phyloP scores from a whole-genome alignment of 176 grass and related monocot genomes.

The Carex myosuroides region DNA sequence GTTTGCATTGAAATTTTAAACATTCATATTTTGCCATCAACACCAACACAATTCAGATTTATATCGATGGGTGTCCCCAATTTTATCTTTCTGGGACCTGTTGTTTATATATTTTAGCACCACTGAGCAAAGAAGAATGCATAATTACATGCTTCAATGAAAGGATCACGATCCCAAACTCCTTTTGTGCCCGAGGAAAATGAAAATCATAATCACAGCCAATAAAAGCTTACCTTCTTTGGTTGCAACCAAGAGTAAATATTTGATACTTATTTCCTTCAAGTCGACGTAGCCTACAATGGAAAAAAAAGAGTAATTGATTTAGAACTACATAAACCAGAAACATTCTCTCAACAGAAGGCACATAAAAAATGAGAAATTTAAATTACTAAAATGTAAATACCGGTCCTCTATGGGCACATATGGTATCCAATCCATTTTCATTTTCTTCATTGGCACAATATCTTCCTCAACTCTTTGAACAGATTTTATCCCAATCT shows the following conservation, averaged over 20 bases:
- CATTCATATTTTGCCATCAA: neutral
- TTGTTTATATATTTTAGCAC: neutral
- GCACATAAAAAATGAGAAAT: slow-evolving; percentile 12
- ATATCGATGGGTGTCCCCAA: neutral
- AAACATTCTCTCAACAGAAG: neutral
- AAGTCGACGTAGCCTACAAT: slow-evolving; percentile 45
- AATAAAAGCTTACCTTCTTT: slow-evolving; percentile 61
- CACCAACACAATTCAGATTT: neutral
- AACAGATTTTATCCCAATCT: slow-evolving; percentile 87
- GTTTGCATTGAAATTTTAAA: neutral
- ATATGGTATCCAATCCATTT: slow-evolving; percentile 97
- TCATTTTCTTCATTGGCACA: slow-evolving; percentile 84
- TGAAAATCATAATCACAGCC: neutral
- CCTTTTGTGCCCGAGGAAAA: neutral
- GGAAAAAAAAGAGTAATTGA: slow-evolving; percentile 17
- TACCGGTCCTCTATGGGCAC: slow-evolving; percentile 79
- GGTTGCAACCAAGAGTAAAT: slow-evolving; percentile 80
- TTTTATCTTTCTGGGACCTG: neutral
- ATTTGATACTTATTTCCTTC: slow-evolving; percentile 75
- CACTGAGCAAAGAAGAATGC: neutral
- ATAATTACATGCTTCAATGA: neutral
- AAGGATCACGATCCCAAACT: neutral
- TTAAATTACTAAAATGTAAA: neutral
- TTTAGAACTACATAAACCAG: neutral
- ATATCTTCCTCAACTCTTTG: slow-evolving; percentile 91